Evolutionary conservation across 306 rosid genomes (phyloP), one percentile per base, ranked within the genome.

Genomic region (Hippophae gyantsensis): DNA sequence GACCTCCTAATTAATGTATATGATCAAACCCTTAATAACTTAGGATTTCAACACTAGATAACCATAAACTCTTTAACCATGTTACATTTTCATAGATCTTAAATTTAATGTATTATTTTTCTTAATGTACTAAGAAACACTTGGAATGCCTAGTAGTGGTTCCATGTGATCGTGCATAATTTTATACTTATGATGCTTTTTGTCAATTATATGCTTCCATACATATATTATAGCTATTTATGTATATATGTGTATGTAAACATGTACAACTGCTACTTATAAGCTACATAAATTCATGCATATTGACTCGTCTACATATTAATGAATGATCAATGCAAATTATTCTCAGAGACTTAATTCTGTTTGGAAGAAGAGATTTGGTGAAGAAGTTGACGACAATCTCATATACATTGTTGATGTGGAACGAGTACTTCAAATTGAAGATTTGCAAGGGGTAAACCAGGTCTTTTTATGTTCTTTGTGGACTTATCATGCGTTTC

Each of bases 361-460:
- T 0, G 66, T 74, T 54, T 87, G 96, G 98, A 76, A 52, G 76
- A 85, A 76, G 78, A 87, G 84, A 78, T 90, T 81, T 72, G 95
- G 80, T 59, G 98, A 87, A 81, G 84, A 85, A 13, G 77, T 83
- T 66, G 72, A 85, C 63, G 86, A 87, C 74, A 85, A 85, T 64
- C 75, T 76, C 41, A 42, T 90, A 62, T 78, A 81, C 71, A 56
- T 69, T 69, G 82, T 90, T 74, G 42, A 61, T 27, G 89, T 90
- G 58, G 95, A 90, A 57, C 68, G 78, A 42, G 79, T 90, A 47
- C 86, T 87, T 61, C 96, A 90, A 64, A 78, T 85, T 78, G 96
- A 85, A 72, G 92, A 87, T 69, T 83, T 87, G 57, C 76, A 82
- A 71, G 95, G 48, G 48, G 48, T 45, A 45, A 12, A 45, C 11